These are phyloP conservation scores for Ganoderma lucidum DNA, from an alignment of 1,284 basidiomycete genomes.

Conservation along the genomic window DNA sequence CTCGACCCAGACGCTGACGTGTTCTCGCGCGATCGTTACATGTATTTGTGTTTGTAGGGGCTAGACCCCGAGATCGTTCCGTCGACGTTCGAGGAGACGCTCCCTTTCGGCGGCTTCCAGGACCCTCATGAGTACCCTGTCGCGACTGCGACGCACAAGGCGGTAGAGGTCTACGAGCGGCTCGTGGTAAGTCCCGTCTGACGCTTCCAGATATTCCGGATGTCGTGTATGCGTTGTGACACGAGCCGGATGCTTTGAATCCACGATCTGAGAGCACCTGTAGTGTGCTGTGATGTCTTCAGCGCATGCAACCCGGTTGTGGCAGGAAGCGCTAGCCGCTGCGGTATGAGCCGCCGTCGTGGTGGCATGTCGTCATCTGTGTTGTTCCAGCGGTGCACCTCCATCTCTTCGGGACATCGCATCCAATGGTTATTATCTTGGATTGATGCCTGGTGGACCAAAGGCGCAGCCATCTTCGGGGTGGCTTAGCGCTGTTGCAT, in stretches of 20 bases:
- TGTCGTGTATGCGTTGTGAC: background rate
- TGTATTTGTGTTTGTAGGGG: conserved; percentile 65
- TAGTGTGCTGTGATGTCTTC: background rate
- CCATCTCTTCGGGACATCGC: background rate
- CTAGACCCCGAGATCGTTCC: conserved; percentile 88
- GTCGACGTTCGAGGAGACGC: conserved; percentile 88
- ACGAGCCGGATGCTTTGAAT: background rate
- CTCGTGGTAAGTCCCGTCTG: conserved; percentile 66
- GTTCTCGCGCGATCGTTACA: background rate
- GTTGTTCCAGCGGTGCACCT: background rate
- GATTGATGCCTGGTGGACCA: background rate
- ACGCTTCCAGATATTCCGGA: background rate
- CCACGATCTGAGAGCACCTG: background rate
- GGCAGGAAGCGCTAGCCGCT: background rate
- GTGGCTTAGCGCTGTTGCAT: no score
- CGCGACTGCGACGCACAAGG: conserved; percentile 92
- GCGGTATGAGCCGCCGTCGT: background rate
- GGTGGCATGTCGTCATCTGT: background rate
- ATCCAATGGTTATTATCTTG: background rate
- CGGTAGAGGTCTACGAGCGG: conserved; percentile 91
- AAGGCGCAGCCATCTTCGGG: no score
- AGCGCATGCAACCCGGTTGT: background rate
- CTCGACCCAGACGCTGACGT: no score
- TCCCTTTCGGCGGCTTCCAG: conserved; percentile 74
- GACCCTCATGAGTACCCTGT: conserved; percentile 93